phyloP scores from a whole-genome alignment of 129 eudicot species.

The Flaveria bidentis region DNA sequence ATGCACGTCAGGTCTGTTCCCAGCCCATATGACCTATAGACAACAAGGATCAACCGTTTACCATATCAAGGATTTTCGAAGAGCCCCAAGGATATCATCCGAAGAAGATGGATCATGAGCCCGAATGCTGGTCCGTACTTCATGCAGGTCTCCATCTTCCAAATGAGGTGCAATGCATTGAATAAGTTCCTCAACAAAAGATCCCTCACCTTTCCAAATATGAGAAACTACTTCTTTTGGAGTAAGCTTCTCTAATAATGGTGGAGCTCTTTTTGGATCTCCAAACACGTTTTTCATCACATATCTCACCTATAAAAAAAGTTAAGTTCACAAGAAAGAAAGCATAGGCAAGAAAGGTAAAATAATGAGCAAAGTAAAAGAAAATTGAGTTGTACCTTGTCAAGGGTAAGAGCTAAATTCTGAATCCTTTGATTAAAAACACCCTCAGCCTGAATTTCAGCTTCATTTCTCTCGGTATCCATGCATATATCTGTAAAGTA shows the following conservation, averaged over 20 bases:
- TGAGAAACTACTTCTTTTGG: conserved; percentile 70
- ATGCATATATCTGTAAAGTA: conserved; percentile 70
- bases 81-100: conserved; percentile 56
- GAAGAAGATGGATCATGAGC: conserved; percentile 84
- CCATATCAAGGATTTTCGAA: conserved; percentile 81
- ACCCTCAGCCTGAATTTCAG: conserved; percentile 99
- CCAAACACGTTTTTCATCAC: conserved; percentile 85
- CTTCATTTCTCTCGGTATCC: conserved; percentile 82
- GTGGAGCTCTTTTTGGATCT: conserved; percentile 96
- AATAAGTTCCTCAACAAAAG: conserved; percentile 77
- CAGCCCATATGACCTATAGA: not conserved
- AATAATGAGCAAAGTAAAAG: not conserved
- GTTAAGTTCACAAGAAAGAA: not conserved
- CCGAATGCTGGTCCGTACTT: conserved; percentile 61
- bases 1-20: not conserved
- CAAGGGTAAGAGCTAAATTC: conserved; percentile 95
- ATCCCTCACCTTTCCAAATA: conserved; percentile 94
- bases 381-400: conserved; percentile 58
- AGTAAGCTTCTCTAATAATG: conserved; percentile 76
- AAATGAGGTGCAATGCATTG: conserved; percentile 77
- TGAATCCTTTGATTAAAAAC: conserved; percentile 95
- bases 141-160: conserved; percentile 60
- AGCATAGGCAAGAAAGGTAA: not conserved
- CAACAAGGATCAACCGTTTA: conserved; percentile 29
- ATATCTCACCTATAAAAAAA: conserved; percentile 70